A percentile compares a stretch with the other conserved stretches of the same genome.
phyloP scores from a whole-genome alignment of 1,284 basidiomycete species.

The Puccinia novopanici region DNA sequence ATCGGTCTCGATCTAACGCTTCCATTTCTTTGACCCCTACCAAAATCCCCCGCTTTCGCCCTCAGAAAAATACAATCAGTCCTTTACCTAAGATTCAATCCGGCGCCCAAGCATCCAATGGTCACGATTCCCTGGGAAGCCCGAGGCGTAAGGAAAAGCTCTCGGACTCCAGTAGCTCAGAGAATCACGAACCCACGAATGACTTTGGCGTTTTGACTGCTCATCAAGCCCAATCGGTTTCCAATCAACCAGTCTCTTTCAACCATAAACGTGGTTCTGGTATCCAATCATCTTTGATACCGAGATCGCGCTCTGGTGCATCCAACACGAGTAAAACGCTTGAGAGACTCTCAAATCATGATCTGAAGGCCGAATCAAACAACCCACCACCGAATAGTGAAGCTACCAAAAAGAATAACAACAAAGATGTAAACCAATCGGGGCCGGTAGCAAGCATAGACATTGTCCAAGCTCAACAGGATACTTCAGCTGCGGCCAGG shows the following conservation, averaged over 20 bases:
- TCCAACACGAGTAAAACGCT: conserved; percentile 18
- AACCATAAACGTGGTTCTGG: conserved; percentile 19
- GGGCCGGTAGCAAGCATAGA: neutral
- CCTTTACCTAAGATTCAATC: conserved; percentile 20
- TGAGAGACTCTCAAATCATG: conserved; percentile 26
- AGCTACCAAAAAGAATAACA: neutral
- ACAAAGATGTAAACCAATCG: neutral
- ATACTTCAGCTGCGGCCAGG: conserved; percentile 41
- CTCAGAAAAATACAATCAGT: conserved; percentile 22
- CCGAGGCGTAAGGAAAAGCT: neutral
- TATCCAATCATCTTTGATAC: conserved; percentile 24
- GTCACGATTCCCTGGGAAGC: neutral
- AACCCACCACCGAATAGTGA: neutral
- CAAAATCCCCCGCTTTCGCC: conserved; percentile 76
- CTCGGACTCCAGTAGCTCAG: conserved; percentile 9
- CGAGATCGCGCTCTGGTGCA: conserved; percentile 37
- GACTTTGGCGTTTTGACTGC: conserved; percentile 17
- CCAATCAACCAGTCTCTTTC: conserved; percentile 7
- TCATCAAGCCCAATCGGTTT: conserved; percentile 16
- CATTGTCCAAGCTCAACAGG: neutral
- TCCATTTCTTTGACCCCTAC: conserved; percentile 67
- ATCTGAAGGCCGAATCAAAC: conserved; percentile 36
- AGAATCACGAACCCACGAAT: conserved; percentile 9
- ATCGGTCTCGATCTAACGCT: conserved; percentile 20
- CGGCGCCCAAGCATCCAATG: neutral